These are phyloP conservation scores for Aspergillus sp. DNA, from an alignment of 2,329 filamentous ascomycete species.

Conservation along the genomic window DNA sequence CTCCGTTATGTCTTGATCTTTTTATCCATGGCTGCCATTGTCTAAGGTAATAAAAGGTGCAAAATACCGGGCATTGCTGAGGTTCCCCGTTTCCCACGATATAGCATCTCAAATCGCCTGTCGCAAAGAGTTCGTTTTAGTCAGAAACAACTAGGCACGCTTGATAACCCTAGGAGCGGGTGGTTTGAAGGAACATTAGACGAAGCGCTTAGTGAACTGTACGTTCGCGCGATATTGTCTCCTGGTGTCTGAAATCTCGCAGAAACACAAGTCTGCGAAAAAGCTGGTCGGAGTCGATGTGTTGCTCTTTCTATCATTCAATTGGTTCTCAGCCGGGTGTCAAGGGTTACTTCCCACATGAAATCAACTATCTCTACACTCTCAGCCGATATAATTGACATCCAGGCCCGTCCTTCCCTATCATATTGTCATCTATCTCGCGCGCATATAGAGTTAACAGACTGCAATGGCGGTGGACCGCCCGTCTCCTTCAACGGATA, in stretches of 20 bases:
- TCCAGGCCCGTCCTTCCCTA: background rate
- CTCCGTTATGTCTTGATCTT: too few species aligned
- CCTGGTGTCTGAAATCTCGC: background rate
- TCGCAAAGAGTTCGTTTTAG: too few species aligned
- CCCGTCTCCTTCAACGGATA: constrained; percentile 21
- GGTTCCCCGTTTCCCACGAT: too few species aligned
- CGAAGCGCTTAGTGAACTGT: too few species aligned
- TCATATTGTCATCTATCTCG: background rate
- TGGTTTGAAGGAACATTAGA: too few species aligned
- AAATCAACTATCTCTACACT: background rate
- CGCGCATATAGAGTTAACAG: constrained; percentile 6
- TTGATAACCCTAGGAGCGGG: too few species aligned
- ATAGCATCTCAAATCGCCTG: too few species aligned
- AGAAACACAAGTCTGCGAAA: background rate
- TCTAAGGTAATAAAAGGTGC: too few species aligned
- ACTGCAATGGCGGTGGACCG: constrained; percentile 37
- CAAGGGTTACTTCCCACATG: background rate
- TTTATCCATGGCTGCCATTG: too few species aligned
- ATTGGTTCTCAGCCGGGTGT: background rate
- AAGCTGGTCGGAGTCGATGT: background rate
- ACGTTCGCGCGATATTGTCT: too few species aligned
- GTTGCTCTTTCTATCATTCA: background rate
- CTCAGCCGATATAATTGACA: background rate
- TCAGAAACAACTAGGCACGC: too few species aligned
- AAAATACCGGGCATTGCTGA: too few species aligned